A percentile compares a stretch with the other conserved stretches of the same genome.
phyloP scores from a whole-genome alignment of 805 yeast genomes.

The Zygotorulaspora chibaensis region DNA sequence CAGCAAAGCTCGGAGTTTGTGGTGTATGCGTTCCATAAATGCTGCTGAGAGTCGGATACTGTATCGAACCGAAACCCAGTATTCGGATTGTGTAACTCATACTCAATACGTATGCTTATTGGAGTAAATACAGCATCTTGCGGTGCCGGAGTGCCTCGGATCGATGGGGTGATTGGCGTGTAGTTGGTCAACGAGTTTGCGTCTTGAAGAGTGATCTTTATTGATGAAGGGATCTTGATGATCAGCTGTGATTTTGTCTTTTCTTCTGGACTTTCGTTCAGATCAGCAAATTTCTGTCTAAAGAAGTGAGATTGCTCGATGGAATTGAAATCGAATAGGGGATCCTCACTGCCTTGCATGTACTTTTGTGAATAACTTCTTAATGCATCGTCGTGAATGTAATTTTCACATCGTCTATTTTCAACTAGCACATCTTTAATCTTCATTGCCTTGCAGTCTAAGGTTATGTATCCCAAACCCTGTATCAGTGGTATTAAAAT shows the following conservation, averaged over 20 bases:
- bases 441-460: constrained; percentile 77
- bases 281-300: constrained; percentile 30
- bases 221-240: constrained; percentile 32
- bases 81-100: constrained; percentile 57
- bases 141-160: constrained; percentile 36
- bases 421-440: constrained; percentile 64
- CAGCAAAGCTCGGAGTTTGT: constrained; percentile 70
- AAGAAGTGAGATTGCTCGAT: constrained; percentile 35
- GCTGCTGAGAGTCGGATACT: constrained; percentile 30
- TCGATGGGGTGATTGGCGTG: constrained; percentile 41
- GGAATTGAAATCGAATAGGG: constrained; percentile 23
- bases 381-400: constrained; percentile 32
- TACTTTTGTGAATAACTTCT: constrained; percentile 17
- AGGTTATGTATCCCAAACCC: constrained; percentile 50
- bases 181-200: constrained; percentile 36
- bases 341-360: constrained; percentile 13
- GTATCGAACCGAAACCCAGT: constrained; percentile 72
- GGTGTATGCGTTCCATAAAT: constrained; percentile 82
- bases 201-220: constrained; percentile 59
- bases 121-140: constrained; percentile 65
- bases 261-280: constrained; percentile 30
- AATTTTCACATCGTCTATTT: constrained; percentile 42
- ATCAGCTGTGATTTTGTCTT: constrained; percentile 29
- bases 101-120: constrained; percentile 63
- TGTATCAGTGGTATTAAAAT: constrained; percentile 69